These are phyloP conservation scores for Candida nemodendra DNA, from an alignment of 805 yeast genomes.

Conservation along the genomic window DNA sequence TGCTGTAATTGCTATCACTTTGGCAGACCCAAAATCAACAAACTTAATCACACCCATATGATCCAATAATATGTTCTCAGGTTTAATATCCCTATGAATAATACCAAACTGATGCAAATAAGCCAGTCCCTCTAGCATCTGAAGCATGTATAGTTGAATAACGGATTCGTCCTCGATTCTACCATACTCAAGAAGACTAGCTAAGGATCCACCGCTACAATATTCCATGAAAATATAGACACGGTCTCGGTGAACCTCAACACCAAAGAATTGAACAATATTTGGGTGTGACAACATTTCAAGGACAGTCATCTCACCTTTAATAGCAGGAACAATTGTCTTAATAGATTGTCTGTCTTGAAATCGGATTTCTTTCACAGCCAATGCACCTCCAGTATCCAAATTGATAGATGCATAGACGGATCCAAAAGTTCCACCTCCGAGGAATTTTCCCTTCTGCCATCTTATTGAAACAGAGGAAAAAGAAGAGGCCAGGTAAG, in stretches of 20 bases:
- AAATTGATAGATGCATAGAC: conserved; percentile 90
- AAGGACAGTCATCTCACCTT: conserved; percentile 94
- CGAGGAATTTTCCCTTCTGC: conserved; percentile 93
- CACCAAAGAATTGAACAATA: conserved; percentile 94
- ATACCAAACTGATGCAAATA: conserved; percentile 92
- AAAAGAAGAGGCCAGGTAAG: conserved; percentile 83
- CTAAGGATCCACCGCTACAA: conserved; percentile 94
- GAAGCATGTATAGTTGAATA: conserved; percentile 84
- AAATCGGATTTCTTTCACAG: conserved; percentile 91
- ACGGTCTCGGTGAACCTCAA: conserved; percentile 93
- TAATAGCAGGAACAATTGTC: conserved; percentile 81
- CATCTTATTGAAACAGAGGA: conserved; percentile 91
- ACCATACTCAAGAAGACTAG: conserved; percentile 83
- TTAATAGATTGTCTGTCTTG: conserved; percentile 85
- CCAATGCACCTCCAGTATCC: conserved; percentile 95
- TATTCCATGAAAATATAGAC: conserved; percentile 97
- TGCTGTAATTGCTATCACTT: conserved; percentile 71
- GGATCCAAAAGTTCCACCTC: conserved; percentile 94
- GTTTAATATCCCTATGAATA: conserved; percentile 96
- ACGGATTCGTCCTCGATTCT: conserved; percentile 94
- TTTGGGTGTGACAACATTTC: conserved; percentile 96
- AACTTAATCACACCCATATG: conserved; percentile 91
- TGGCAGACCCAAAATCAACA: conserved; percentile 98
- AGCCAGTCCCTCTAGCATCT: conserved; percentile 92
- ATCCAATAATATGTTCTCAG: conserved; percentile 87